A percentile compares a stretch with the other conserved stretches of the same genome.
phyloP scores from a whole-genome alignment of 1,284 basidiomycete genomes.

The Termitomyces sp. region DNA sequence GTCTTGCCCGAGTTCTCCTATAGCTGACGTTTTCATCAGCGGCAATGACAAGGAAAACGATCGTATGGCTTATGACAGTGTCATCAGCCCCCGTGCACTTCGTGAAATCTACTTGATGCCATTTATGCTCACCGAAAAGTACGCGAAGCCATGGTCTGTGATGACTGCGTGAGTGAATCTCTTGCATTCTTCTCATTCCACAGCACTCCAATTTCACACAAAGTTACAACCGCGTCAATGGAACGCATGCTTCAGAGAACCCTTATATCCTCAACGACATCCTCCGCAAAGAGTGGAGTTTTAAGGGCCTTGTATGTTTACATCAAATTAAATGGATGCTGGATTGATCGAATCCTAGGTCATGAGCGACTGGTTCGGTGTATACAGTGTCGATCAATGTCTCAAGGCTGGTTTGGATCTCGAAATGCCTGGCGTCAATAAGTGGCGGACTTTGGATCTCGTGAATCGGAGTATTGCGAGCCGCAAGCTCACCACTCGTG shows the following conservation, averaged over 20 bases:
- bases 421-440: slow-evolving; percentile 74
- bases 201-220: not conserved
- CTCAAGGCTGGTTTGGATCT: slow-evolving; percentile 76
- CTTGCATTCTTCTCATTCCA: not conserved
- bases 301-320: slow-evolving; percentile 46
- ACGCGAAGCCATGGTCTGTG: slow-evolving; percentile 64
- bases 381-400: slow-evolving; percentile 59
- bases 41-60: slow-evolving; percentile 75
- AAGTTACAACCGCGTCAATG: slow-evolving; percentile 68
- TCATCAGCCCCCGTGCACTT: slow-evolving; percentile 63
- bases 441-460: slow-evolving; percentile 63
- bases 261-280: slow-evolving; percentile 55
- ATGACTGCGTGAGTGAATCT: slow-evolving; percentile 59
- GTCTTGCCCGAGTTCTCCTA: not conserved
- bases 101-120: slow-evolving; percentile 81
- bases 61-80: slow-evolving; percentile 56
- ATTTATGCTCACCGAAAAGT: slow-evolving; percentile 78
- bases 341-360: slow-evolving; percentile 27
- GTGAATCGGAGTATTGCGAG: slow-evolving; percentile 58
- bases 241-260: slow-evolving; percentile 69
- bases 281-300: slow-evolving; percentile 74
- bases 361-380: slow-evolving; percentile 79
- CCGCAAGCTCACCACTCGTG: slow-evolving; percentile 60
- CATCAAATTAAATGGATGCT: not conserved
- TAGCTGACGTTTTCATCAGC: slow-evolving; percentile 23